Evolutionary conservation across 345 rosid species (phyloP), one percentile per base, ranked within the genome.

Genomic region (Hypericum androsaemum): DNA sequence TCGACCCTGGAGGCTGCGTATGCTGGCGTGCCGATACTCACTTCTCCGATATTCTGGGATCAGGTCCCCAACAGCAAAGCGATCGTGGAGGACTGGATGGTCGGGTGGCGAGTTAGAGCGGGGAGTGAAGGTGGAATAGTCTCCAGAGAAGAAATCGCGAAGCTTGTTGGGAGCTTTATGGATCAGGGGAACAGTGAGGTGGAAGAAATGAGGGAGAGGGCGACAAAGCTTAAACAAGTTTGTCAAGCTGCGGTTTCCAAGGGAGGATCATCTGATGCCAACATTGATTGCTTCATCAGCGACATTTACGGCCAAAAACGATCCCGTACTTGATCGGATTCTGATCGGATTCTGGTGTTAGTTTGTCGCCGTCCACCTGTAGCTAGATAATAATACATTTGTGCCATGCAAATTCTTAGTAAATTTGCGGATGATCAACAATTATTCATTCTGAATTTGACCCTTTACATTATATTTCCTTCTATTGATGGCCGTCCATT

Each of bases 1-100:
- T 66, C 71, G 6, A 50, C 65, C 35, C 39, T 60, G 14, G 65
- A 66, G 59, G 71, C 47, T 43, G 58, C 38, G 13, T 66, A 49
- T 50, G 40, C 65, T 17, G 71, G 71, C 8, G 53, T 60, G 50
- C 71, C 71, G 39, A 36, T 66, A 47, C 71, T 66, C 15, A 9
- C 53, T 38, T 66, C 32, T 44, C 71, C 71, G 11, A 50, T 66
- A 50, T 43, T 60, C 44, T 52, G 59, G 71, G 71, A 66, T 15
- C 71, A 66, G 50, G 22, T 43, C 35, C 43, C 65, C 0, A 46
- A 60, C 39, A 14, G 62, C n/a, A 66, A 66, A 41, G 13, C 6
- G 0, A 28, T 66, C 40, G 61, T 51, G 39, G 58, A 60, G 12
- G 71, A 66, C 28, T 66, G 65, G 71, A 40, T 54, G 36, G 45